Evolutionary conservation across 2,329 filamentous ascomycete species (phyloP), one percentile per base, ranked within the genome.

Genomic region (Coniochaeta prunicola): DNA sequence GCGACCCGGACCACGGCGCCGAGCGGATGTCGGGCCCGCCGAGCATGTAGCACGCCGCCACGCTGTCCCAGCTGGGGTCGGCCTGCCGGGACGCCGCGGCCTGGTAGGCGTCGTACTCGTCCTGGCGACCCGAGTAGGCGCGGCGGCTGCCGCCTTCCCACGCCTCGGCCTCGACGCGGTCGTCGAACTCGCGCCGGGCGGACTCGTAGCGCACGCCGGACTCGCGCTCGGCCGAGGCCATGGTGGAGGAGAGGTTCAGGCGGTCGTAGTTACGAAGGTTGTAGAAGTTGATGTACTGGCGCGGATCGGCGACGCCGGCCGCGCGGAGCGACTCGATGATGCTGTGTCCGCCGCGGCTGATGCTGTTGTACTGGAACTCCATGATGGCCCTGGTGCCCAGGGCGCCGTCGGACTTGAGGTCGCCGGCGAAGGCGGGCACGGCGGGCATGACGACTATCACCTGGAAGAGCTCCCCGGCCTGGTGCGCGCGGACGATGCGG

Each of bases 241-340:
- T 85, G 7, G 83, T 79, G 1, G 74, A 74, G 17, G 85, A 86
- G 21, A 78, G 83, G 73, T 93, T 92, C 77, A 96, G 89, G 50
- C 91, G 86, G 70, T 94, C 91, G 69, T 91, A 94, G 72, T 85
- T 93, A 59, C 91, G 82, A 33, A 96, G 79, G 70, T 96, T 94
- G 76, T 91, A 94, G 75, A 94, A 94, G 56, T 85, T 80, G 64
- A 96, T 90, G 73, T 92, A 94, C 48, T 85, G 76, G 67, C 80
- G 77, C 1, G 89, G 88, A 67, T 93, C 77, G 1, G 75, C 80
- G 56, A 92, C 80, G 9, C 90, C 89, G 33, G 82, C 80, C 58
- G 81, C 77, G 19, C 78, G 77, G 57, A 92, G 80, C 53, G 79
- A 79, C 70, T 92, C 89, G 68, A 92, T 86, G 69, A 96, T 94